Base-by-base conservation (phyloP, 1,284 basidiomycete species). In the Marasmius oreades region DNA sequence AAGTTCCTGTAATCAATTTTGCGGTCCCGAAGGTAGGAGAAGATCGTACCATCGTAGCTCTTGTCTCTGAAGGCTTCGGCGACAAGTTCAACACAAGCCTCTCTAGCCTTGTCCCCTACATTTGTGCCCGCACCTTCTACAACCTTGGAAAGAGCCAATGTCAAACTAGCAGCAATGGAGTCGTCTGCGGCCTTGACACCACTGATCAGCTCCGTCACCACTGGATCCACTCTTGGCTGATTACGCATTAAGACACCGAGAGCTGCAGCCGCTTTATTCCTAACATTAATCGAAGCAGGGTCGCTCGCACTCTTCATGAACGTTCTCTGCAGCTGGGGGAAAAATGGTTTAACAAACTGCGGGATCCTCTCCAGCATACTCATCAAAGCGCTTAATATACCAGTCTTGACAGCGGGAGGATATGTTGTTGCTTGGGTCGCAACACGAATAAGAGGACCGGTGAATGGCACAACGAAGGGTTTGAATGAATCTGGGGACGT, bases 221-320 rank as follows among this genome's bases (percentile, higher is more conserved):
- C 88, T 0, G 93, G 90, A 67, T 93, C 90, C 33, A 92, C 86
- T 57, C 92, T 76, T 2, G 92, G 85, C 66, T 96, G 94, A 67
- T 86, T 88, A 64, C 84, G 86, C 95, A 99, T 98, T 68, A 99
- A 77, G n/a, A 87, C 82, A 22, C 95, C 95, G 0, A 99, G 79
- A 26, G 92, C 95, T 28, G 86, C 79, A 0, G 88, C 93, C 0
- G 95, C 95, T 53, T 85, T 86, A 58, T 77, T 87, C 52, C 96
- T 86, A 26, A 99, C 94, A 18, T 84, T 86, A 2, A 82, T 75
- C 62, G 91, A 92, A 1, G 88, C 81, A 0, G 88, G 73, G 69
- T 99, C 96, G 58, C 88, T 83, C 0, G 92, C 82, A 37, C 93
- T 93, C 74, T 99, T 99, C 72, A 98, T 90, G 68, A 99, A 99